Base-by-base conservation (phyloP, 140 eudicot species). In the Bidens hawaiensis region DNA sequence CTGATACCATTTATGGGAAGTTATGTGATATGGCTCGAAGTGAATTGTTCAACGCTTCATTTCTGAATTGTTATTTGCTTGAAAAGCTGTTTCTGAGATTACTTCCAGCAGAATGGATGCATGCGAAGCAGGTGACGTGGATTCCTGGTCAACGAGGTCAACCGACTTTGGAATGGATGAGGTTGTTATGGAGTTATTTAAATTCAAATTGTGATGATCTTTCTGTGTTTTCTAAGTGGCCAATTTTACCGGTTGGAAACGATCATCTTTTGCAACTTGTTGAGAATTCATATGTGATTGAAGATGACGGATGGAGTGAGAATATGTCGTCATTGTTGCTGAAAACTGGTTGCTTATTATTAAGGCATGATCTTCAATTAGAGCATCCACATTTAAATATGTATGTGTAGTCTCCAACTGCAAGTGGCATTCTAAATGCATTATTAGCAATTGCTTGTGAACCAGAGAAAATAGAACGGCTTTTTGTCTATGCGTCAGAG, bases 281-380 rank as follows among this genome's bases (percentile, higher is more conserved):
- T 46, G 81, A 83, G 73, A 88, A 85, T 67, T 94, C 99, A 8
- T 67, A 79, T 73, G 87, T 94, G 61, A 81, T 94, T 63, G 82
- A 81, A 80, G 90, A 94, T 64, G 94, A 86, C 38, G 99, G 99
- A 22, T 94, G 97, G 99, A 94, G 97, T 77, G 99, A 94, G 72
- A 94, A 94, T 79, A 78, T 94, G 81, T 83, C 88, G 9, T 75
- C 90, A 0, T 65, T 94, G 78, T 76, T 94, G 79, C 76, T 81
- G 59, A 85, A 75, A 71, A 78, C 78, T 10, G 99, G 99, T 26
- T 94, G 99, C 78, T 68, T 81, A 30, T 63, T 88, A 64, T 76
- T 94, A 75, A 94, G 95, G 78, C 83, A 80, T 54, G 95, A 94
- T 59, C 60, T 94, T 62, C 41, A 69, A 17, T 49, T 88, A 27